Evolutionary conservation across 208 protist species (phyloP).

Genomic region (Angomonas desouzai): DNA sequence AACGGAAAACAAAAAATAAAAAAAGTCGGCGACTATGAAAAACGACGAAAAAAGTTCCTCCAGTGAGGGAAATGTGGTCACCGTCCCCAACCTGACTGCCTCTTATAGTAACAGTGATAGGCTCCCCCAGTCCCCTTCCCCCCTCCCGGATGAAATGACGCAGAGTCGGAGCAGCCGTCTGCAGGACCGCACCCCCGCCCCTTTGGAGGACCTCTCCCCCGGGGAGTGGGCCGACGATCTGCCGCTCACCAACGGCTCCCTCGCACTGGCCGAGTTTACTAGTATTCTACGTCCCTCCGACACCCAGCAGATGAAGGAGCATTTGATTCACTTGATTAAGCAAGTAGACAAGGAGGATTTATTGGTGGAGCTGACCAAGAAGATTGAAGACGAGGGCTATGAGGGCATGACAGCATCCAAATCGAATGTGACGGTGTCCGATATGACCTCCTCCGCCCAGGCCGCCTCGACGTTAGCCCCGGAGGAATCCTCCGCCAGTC

Average conservation of each 20-base stretch:
- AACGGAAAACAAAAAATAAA: constrained; percentile 1
- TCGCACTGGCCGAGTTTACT: constrained; percentile 59
- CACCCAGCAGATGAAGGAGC: constrained; percentile 39
- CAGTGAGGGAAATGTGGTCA: not conserved
- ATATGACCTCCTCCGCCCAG: constrained; percentile 6
- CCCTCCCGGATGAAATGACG: not conserved
- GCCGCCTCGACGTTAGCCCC: not conserved
- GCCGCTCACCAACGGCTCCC: constrained; percentile 37
- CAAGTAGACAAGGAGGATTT: constrained; percentile 48
- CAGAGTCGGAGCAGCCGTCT: not conserved
- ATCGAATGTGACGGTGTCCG: constrained; percentile 8
- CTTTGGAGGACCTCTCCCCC: not conserved
- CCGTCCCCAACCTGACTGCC: not conserved
- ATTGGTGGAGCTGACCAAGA: constrained; percentile 37
- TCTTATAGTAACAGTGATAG: not conserved
- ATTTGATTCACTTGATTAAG: constrained; percentile 53
- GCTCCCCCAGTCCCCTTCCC: not conserved
- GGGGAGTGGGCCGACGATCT: constrained; percentile 12
- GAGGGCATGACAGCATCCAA: not conserved
- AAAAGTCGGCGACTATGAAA: no score
- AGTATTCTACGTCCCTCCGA: constrained; percentile 34
- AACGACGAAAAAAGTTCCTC: no score
- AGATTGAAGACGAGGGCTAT: constrained; percentile 28
- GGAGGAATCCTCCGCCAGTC: not conserved
- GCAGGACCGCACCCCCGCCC: constrained; percentile 11